Percentiles rank a stretch among this genome's conserved stretches.
Evolutionary conservation across 306 rosid species (phyloP).

Genomic region (Pueraria montana): DNA sequence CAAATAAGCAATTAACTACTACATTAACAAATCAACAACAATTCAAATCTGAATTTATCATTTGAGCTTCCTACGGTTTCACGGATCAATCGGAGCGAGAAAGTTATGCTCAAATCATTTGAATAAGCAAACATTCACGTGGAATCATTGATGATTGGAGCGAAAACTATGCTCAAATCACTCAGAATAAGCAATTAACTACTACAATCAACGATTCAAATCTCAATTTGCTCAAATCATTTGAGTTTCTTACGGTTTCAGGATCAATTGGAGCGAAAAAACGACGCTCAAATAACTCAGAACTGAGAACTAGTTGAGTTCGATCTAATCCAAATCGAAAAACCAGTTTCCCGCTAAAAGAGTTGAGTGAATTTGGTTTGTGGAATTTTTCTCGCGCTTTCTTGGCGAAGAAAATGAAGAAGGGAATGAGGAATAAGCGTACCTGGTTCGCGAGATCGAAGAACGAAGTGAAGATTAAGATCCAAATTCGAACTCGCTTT

Average conservation of each 20-base stretch:
- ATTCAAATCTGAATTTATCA: conserved; percentile 25
- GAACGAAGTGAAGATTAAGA: conserved; percentile 29
- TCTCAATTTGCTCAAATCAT: conserved; percentile 16
- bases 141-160: too few relatives aligned
- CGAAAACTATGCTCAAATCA: background rate
- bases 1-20: conserved; percentile 14
- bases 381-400: conserved; percentile 22
- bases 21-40: conserved; percentile 22
- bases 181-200: conserved; percentile 17
- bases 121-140: too few relatives aligned
- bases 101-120: background rate
- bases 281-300: conserved; percentile 26
- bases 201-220: conserved; percentile 36
- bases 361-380: background rate
- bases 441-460: conserved; percentile 49
- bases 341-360: conserved; percentile 50
- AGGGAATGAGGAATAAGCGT: conserved; percentile 7
- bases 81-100: conserved; percentile 4
- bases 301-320: conserved; percentile 23
- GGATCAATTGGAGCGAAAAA: background rate
- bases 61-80: conserved; percentile 5
- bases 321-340: conserved; percentile 29
- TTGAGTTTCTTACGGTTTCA: background rate
- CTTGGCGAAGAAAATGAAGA: conserved; percentile 6
- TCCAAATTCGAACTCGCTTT: conserved; percentile 41